phyloP scores from a whole-genome alignment of 2,329 filamentous ascomycete genomes.

The Aureobasidium subglaciale region DNA sequence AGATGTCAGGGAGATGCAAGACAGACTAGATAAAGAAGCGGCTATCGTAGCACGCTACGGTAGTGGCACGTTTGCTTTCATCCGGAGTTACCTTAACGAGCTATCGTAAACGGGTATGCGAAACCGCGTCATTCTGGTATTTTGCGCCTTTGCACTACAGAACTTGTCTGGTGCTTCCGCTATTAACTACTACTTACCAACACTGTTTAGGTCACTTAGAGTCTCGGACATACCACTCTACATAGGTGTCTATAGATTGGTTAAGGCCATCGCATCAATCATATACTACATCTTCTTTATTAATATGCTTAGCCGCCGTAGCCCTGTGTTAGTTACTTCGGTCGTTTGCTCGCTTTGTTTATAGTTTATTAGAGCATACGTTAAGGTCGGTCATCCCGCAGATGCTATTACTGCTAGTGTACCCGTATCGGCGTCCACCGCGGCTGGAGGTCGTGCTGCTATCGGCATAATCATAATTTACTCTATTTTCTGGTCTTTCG shows the following conservation, averaged over 20 bases:
- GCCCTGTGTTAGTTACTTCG: slow-evolving; percentile 32
- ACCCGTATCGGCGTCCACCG: slow-evolving; percentile 28
- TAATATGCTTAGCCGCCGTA: slow-evolving; percentile 32
- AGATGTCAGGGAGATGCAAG: slow-evolving; percentile 20
- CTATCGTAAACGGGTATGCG: slow-evolving; percentile 31
- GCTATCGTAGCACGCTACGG: slow-evolving; percentile 23
- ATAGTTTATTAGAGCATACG: slow-evolving; percentile 33
- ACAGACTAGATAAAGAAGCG: slow-evolving; percentile 20
- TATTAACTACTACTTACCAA: slow-evolving; percentile 32
- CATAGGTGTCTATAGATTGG: slow-evolving; percentile 33
- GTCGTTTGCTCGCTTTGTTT: slow-evolving; percentile 31
- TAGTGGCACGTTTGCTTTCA: slow-evolving; percentile 20
- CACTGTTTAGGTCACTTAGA: slow-evolving; percentile 32
- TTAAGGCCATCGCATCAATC: slow-evolving; percentile 31
- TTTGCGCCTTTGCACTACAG: slow-evolving; percentile 22
- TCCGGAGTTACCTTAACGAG: slow-evolving; percentile 29
- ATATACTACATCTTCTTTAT: slow-evolving; percentile 34
- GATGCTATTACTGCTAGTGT: slow-evolving; percentile 20
- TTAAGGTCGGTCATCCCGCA: slow-evolving; percentile 26
- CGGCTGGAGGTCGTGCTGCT: slow-evolving; percentile 33
- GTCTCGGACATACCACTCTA: slow-evolving; percentile 27
- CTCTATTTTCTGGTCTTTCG: slow-evolving; percentile 33
- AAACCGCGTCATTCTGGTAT: slow-evolving; percentile 23
- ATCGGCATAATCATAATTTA: slow-evolving; percentile 37
- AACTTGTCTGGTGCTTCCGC: slow-evolving; percentile 26